phyloP scores from a whole-genome alignment of 1,139 yeast genomes.

The Zygosaccharomyces sapae region DNA sequence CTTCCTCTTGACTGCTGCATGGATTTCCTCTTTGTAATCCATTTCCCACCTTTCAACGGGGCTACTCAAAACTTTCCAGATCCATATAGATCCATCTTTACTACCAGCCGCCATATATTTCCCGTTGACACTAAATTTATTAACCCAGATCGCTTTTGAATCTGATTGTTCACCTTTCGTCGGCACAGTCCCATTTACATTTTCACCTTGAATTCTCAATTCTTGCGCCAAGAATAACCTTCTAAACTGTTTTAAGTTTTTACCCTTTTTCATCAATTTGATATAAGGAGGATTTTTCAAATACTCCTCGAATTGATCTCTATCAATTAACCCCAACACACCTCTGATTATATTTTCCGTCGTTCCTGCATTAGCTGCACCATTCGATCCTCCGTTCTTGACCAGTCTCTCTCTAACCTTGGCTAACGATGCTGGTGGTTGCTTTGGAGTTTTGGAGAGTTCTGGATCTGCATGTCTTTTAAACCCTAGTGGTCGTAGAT shows the following conservation, averaged over 20 bases:
- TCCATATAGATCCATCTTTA: constrained; percentile 57
- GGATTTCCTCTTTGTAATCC: constrained; percentile 19
- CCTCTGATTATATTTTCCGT: constrained; percentile 8
- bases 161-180: constrained; percentile 11
- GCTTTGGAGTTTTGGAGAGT: constrained; percentile 4
- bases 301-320: constrained; percentile 38
- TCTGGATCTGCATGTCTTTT: constrained; percentile 14
- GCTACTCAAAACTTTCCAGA: constrained; percentile 76
- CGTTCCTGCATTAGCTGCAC: neutral
- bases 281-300: constrained; percentile 53
- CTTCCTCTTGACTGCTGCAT: constrained; percentile 7
- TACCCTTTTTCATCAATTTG: constrained; percentile 44
- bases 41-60: constrained; percentile 54
- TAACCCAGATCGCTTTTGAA: constrained; percentile 57
- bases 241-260: constrained; percentile 46
- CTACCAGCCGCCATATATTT: constrained; percentile 81
- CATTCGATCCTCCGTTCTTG: constrained; percentile 6
- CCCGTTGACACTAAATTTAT: constrained; percentile 76
- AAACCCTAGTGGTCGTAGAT: constrained; percentile 28
- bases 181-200: constrained; percentile 6
- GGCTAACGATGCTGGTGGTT: constrained; percentile 8
- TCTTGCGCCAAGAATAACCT: constrained; percentile 80
- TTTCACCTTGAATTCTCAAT: constrained; percentile 38
- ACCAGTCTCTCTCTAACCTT: constrained; percentile 13
- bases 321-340: constrained; percentile 28